A percentile compares a stretch with the other conserved stretches of the same genome.
Conservation (phyloP, 2,329 filamentous ascomycete species). For the Colletotrichum sp. region DNA sequence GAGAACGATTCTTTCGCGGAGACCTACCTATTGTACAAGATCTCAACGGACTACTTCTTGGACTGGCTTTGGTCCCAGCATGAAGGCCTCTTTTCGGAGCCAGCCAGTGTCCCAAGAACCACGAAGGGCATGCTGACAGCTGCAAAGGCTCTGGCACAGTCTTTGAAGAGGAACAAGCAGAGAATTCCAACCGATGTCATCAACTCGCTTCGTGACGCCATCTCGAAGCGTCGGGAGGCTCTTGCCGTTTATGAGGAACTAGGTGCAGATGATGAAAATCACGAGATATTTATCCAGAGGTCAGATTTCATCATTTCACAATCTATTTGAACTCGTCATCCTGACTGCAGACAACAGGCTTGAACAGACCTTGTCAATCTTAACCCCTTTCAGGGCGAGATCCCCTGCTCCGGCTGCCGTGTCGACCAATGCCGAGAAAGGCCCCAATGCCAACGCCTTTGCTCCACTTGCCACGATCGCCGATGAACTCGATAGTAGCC, state of each 20-base stretch:
- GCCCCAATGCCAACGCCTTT: accelerated
- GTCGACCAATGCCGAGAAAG: accelerated
- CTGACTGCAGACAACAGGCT: background rate
- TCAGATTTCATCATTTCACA: background rate
- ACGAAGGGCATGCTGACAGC: background rate
- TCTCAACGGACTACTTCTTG: background rate
- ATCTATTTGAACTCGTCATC: accelerated
- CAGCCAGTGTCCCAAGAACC: background rate
- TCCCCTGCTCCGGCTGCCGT: background rate
- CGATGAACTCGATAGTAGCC: background rate
- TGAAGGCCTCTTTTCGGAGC: background rate
- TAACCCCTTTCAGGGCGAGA: background rate
- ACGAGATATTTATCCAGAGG: background rate
- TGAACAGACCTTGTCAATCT: background rate
- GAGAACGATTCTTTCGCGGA: background rate
- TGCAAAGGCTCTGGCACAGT: background rate
- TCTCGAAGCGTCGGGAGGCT: background rate
- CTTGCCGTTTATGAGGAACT: background rate
- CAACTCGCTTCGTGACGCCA: background rate
- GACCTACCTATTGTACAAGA: background rate
- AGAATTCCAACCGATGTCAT: too few species aligned
- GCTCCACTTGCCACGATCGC: background rate
- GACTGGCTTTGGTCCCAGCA: background rate
- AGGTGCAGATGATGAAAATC: background rate
- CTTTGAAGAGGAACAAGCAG: background rate